Percentiles rank a stretch among this genome's conserved stretches.
Evolutionary conservation across 768 basidiomycete species (phyloP).

Genomic region (Mycena indigotica): DNA sequence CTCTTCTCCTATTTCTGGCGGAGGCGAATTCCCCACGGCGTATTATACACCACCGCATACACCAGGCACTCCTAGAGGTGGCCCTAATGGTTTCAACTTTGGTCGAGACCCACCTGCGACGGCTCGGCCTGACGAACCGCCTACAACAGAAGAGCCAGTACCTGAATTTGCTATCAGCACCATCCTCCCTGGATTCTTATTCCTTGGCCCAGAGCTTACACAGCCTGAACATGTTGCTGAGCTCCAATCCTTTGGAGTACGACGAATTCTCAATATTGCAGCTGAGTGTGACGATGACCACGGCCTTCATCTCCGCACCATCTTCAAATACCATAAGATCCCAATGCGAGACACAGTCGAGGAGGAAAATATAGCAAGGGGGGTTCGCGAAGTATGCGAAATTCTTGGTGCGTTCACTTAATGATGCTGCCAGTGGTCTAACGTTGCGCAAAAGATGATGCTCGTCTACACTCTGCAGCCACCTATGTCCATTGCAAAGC

Average conservation of each 20-base stretch:
- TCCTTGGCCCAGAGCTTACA: conserved; percentile 86
- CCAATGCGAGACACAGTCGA: conserved; percentile 96
- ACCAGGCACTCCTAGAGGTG: conserved; percentile 57
- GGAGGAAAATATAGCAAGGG: conserved; percentile 82
- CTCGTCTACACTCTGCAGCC: conserved; percentile 82
- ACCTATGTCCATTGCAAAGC: conserved; percentile 97
- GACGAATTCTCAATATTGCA: conserved; percentile 88
- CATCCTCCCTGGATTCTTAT: conserved; percentile 89
- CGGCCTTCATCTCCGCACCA: conserved; percentile 62
- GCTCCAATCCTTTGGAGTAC: conserved; percentile 75
- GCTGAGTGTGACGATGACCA: conserved; percentile 86
- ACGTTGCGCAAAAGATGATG: conserved; percentile 87
- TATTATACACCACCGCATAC: conserved; percentile 59
- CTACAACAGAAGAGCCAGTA: conserved; percentile 60
- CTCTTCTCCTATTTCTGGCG: conserved; percentile 35
- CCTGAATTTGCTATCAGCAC: conserved; percentile 82
- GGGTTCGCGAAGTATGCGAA: conserved; percentile 83
- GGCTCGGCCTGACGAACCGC: conserved; percentile 50
- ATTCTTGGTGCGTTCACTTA: conserved; percentile 68
- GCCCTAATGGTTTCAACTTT: conserved; percentile 55
- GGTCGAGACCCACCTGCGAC: conserved; percentile 15
- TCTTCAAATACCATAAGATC: conserved; percentile 82
- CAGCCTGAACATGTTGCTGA: conserved; percentile 72
- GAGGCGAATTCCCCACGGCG: conserved; percentile 47
- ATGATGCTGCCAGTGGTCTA: not conserved